A percentile compares a stretch with the other conserved stretches of the same genome.
Evolutionary conservation across 331 rosid species (phyloP).

Genomic region (Saraca asoca): DNA sequence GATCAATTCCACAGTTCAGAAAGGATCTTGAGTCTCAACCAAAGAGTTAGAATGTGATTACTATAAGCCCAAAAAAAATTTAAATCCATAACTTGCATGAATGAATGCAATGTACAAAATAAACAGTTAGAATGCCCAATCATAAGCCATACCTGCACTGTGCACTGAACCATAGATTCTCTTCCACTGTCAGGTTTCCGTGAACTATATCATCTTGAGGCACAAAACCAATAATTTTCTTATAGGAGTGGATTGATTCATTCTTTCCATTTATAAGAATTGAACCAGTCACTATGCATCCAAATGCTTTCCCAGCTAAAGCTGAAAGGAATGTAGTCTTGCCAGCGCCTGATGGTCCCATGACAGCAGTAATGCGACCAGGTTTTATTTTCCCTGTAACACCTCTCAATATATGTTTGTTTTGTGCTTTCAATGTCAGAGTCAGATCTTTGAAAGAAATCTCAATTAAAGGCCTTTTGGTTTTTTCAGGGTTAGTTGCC

Average conservation of each 20-base stretch:
- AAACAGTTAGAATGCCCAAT: constrained; percentile 35
- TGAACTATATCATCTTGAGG: constrained; percentile 99
- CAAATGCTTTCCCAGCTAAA: constrained; percentile 84
- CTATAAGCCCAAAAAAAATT: background rate
- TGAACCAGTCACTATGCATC: constrained; percentile 72
- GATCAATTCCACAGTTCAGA: too few relatives aligned
- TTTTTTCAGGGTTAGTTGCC: constrained; percentile 61
- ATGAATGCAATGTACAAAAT: constrained; percentile 17
- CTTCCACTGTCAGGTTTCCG: constrained; percentile 96
- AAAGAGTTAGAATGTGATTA: too few relatives aligned
- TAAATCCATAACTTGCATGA: constrained; percentile 8
- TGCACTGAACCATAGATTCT: constrained; percentile 98
- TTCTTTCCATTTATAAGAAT: constrained; percentile 81
- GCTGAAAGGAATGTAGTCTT: constrained; percentile 95
- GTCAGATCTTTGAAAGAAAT: constrained; percentile 84
- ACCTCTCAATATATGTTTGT: constrained; percentile 74
- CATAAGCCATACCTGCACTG: constrained; percentile 72
- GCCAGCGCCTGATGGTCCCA: constrained; percentile 99
- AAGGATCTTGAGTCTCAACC: too few relatives aligned
- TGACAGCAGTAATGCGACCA: constrained; percentile 88
- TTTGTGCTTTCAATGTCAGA: constrained; percentile 77
- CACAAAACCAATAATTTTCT: constrained; percentile 93
- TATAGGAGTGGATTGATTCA: constrained; percentile 76
- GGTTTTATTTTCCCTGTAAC: constrained; percentile 90
- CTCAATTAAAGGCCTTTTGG: constrained; percentile 81